phyloP scores from a whole-genome alignment of 257 asterid species.

The Scutellaria galericulata region DNA sequence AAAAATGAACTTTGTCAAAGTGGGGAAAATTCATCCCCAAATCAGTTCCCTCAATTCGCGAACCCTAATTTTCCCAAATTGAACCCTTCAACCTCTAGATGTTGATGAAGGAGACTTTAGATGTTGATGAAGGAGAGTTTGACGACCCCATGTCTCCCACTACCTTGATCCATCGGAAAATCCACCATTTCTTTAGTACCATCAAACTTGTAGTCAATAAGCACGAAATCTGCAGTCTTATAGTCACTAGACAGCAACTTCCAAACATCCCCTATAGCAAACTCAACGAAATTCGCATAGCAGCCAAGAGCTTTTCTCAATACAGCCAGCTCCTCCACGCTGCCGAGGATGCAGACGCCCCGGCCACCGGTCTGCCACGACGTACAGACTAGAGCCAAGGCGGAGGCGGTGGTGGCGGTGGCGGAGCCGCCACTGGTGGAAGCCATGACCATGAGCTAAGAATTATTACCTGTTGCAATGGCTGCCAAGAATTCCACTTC shows the following conservation, averaged over 20 bases:
- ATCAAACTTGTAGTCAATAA: neutral
- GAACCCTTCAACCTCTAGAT: too few species aligned
- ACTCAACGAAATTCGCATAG: neutral
- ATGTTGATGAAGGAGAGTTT: too few species aligned
- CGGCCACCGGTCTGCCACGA: neutral
- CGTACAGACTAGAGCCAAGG: conserved; percentile 1
- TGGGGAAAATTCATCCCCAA: too few species aligned
- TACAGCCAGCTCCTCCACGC: neutral
- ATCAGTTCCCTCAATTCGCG: too few species aligned
- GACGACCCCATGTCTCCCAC: neutral
- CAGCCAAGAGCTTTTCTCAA: neutral
- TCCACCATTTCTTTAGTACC: neutral
- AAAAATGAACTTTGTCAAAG: too few species aligned
- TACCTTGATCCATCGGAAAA: neutral
- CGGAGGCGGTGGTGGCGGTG: too few species aligned
- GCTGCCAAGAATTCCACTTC: conserved; percentile 11
- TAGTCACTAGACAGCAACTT: neutral
- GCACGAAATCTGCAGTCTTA: neutral
- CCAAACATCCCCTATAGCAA: conserved; percentile 7
- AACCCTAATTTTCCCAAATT: too few species aligned
- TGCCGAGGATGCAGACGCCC: neutral
- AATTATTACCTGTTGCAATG: conserved; percentile 17
- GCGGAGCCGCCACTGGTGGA: neutral
- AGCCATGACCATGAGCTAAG: conserved; percentile 19
- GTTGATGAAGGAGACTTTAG: too few species aligned